Percentiles rank a stretch among this genome's conserved stretches.
phyloP scores from a whole-genome alignment of 2,329 filamentous ascomycete genomes.

The Penicillium sp. region DNA sequence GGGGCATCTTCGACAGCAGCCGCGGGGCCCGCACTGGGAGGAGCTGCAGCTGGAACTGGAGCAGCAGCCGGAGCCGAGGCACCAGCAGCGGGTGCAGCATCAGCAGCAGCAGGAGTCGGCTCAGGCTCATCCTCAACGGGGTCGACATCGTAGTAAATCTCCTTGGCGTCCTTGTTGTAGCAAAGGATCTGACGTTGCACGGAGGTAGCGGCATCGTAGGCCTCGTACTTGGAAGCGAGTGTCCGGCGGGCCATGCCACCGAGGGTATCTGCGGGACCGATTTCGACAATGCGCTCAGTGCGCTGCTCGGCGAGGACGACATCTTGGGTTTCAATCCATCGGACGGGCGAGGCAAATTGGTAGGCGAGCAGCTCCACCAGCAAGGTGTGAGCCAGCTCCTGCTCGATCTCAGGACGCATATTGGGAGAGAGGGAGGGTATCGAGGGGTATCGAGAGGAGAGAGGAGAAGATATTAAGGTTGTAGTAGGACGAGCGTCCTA shows the following conservation, averaged over 20 bases:
- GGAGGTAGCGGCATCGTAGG: constrained; percentile 95
- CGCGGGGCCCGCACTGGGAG: constrained; percentile 79
- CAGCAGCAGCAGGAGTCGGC: constrained; percentile 52
- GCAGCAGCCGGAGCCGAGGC: constrained; percentile 47
- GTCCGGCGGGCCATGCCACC: constrained; percentile 98
- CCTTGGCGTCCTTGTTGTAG: constrained; percentile 99
- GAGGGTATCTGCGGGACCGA: constrained; percentile 94
- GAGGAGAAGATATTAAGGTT: constrained; percentile 14
- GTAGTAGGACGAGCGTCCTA: constrained; percentile 23
- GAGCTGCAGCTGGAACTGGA: constrained; percentile 60
- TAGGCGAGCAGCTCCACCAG: constrained; percentile 98
- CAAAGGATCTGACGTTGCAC: constrained; percentile 97
- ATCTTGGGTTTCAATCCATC: constrained; percentile 99
- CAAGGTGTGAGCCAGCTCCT: constrained; percentile 97
- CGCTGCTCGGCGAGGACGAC: constrained; percentile 96
- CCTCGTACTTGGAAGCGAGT: constrained; percentile 95
- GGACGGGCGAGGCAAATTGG: constrained; percentile 96
- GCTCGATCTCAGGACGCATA: constrained; percentile 98
- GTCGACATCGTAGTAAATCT: constrained; percentile 99
- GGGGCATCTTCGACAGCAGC: constrained; percentile 84
- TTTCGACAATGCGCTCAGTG: constrained; percentile 95
- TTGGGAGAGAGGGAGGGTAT: constrained; percentile 43
- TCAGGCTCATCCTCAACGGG: constrained; percentile 84
- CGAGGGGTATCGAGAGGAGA: constrained; percentile 10
- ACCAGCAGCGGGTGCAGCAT: constrained; percentile 44